Evolutionary conservation across 1,139 yeast genomes (phyloP).

Genomic region (Nakaseomyces glabratus): DNA sequence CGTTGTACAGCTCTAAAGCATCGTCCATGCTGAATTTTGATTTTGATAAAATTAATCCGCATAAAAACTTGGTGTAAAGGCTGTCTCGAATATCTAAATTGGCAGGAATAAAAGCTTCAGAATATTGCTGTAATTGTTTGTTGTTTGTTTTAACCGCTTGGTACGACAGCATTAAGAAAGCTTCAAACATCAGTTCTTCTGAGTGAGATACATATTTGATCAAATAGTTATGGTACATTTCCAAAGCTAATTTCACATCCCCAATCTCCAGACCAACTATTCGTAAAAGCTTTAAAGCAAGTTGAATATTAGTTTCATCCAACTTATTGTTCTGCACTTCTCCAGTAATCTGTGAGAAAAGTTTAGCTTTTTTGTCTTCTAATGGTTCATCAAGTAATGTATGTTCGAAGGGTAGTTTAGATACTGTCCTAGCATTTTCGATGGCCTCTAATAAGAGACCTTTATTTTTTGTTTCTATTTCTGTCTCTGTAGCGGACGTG

Average conservation of each 20-base stretch:
- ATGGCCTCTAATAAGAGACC: constrained; percentile 7
- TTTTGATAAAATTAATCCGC: constrained; percentile 40
- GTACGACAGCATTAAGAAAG: constrained; percentile 35
- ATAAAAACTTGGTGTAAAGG: constrained; percentile 31
- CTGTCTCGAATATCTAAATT: constrained; percentile 33
- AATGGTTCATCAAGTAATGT: no score
- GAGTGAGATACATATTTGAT: constrained; percentile 32
- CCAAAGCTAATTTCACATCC: constrained; percentile 36
- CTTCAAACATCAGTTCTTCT: constrained; percentile 33
- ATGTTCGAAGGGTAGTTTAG: neutral
- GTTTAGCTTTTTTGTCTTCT: neutral
- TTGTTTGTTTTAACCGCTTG: constrained; percentile 37
- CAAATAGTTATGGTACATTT: constrained; percentile 43
- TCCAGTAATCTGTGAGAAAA: constrained; percentile 12
- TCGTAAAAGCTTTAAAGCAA: constrained; percentile 29
- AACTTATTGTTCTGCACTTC: constrained; percentile 11
- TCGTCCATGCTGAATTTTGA: constrained; percentile 39
- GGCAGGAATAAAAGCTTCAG: constrained; percentile 40
- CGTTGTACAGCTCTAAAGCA: constrained; percentile 46
- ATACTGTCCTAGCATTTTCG: neutral
- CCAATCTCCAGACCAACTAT: constrained; percentile 35
- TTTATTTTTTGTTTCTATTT: constrained; percentile 13
- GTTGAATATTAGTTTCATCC: constrained; percentile 10
- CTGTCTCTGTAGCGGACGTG: constrained; percentile 9
- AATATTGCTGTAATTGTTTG: constrained; percentile 34